Evolutionary conservation across 805 yeast genomes (phyloP).

Genomic region (Nakazawaea ishiwadae): DNA sequence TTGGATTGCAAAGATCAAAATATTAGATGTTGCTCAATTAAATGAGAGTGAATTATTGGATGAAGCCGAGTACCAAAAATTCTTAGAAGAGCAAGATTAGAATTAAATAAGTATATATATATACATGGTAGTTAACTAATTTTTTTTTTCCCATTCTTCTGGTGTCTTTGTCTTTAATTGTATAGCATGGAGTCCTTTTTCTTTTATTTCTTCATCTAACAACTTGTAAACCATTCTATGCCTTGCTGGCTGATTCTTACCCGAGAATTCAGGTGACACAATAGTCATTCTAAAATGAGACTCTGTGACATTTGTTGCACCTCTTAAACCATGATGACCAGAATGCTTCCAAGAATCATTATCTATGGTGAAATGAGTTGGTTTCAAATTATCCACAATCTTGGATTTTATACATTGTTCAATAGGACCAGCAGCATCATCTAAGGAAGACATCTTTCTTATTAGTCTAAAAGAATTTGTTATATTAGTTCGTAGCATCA

Average conservation of each 20-base stretch:
- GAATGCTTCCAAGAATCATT: conserved; percentile 89
- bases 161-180: conserved; percentile 81
- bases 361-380: conserved; percentile 42
- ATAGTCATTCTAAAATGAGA: conserved; percentile 78
- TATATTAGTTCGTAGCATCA: background rate
- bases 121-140: background rate
- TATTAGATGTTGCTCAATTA: conserved; percentile 37
- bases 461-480: background rate
- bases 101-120: background rate
- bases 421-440: conserved; percentile 37
- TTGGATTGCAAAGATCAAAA: conserved; percentile 80
- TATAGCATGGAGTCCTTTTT: conserved; percentile 79
- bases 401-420: conserved; percentile 43
- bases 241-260: conserved; percentile 63
- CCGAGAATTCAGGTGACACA: conserved; percentile 64
- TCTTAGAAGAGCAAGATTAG: conserved; percentile 49
- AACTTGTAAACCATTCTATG: conserved; percentile 71
- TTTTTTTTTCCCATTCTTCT: conserved; percentile 38
- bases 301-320: conserved; percentile 66
- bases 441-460: conserved; percentile 9
- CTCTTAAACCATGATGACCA: conserved; percentile 78
- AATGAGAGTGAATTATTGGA: conserved; percentile 42
- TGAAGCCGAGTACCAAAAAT: conserved; percentile 51
- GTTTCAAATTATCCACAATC: conserved; percentile 37
- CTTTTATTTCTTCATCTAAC: conserved; percentile 66